Evolutionary conservation across 305 asterid genomes (phyloP).

Genomic region (Stenogyne calaminthoides): DNA sequence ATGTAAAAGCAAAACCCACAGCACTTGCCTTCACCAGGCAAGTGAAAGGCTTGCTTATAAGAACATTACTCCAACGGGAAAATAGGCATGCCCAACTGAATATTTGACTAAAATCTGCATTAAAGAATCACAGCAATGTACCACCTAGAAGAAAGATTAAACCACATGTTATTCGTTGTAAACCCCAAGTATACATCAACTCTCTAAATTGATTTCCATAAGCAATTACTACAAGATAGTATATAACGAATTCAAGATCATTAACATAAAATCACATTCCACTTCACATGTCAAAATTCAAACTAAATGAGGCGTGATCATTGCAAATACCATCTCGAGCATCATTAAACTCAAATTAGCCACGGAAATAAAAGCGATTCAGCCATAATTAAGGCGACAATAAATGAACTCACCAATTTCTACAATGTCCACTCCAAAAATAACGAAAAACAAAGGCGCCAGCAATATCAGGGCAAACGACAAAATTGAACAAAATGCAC

Average conservation of each 20-base stretch:
- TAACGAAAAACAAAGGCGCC: constrained; percentile 3
- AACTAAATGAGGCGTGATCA: neutral
- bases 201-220: neutral
- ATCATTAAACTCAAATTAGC: constrained; percentile 6
- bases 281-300: constrained; percentile 9
- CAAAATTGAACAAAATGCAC: constrained; percentile 2
- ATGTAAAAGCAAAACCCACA: constrained; percentile 33
- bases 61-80: constrained; percentile 29
- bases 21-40: constrained; percentile 42
- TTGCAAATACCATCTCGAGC: constrained; percentile 4
- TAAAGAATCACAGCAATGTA: constrained; percentile 30
- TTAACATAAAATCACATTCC: constrained; percentile 19
- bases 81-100: constrained; percentile 34
- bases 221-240: constrained; percentile 2
- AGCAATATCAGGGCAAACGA: neutral
- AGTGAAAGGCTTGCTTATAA: constrained; percentile 41
- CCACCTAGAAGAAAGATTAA: constrained; percentile 35
- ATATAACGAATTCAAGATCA: constrained; percentile 13
- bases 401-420: constrained; percentile 16
- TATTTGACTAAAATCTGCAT: constrained; percentile 24
- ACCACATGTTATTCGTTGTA: constrained; percentile 5
- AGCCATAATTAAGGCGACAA: constrained; percentile 15
- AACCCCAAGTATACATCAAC: constrained; percentile 1
- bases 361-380: neutral
- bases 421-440: constrained; percentile 10